Evolutionary conservation across 192 early-diverging fungal genomes (phyloP).

Genomic region (Backusella liffmaniae): DNA sequence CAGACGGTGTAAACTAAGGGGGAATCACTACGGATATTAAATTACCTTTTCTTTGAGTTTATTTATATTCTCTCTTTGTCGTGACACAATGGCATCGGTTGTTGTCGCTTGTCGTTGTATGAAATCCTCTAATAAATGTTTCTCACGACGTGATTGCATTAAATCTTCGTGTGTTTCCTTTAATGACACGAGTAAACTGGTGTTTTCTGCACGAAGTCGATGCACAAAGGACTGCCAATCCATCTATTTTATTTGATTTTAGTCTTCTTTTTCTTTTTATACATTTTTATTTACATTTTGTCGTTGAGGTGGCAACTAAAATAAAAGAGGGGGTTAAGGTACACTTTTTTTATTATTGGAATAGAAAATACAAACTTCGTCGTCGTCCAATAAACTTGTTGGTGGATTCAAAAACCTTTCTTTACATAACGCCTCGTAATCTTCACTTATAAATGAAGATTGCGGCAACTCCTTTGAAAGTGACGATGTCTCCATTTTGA

Average conservation of each 20-base stretch:
- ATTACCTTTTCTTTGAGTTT: neutral
- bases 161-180: conserved; percentile 2
- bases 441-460: conserved; percentile 10
- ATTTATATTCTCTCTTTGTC: neutral
- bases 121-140: neutral
- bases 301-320: neutral
- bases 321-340: neutral
- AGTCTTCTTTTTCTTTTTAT: neutral
- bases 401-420: conserved; percentile 17
- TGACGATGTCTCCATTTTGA: neutral
- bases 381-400: neutral
- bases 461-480: conserved; percentile 6
- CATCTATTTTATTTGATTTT: neutral
- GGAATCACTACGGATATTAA: too few relatives aligned
- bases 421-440: neutral
- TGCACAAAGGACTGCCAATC: conserved; percentile 5
- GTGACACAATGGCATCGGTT: conserved; percentile 1
- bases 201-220: neutral
- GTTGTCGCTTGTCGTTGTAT: conserved; percentile 6
- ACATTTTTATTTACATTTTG: neutral
- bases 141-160: conserved; percentile 7
- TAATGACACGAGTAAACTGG: neutral
- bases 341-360: neutral
- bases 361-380: neutral
- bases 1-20: too few relatives aligned